Conservation (phyloP, 768 basidiomycete genomes). For the Boletus vinaceobasis region DNA sequence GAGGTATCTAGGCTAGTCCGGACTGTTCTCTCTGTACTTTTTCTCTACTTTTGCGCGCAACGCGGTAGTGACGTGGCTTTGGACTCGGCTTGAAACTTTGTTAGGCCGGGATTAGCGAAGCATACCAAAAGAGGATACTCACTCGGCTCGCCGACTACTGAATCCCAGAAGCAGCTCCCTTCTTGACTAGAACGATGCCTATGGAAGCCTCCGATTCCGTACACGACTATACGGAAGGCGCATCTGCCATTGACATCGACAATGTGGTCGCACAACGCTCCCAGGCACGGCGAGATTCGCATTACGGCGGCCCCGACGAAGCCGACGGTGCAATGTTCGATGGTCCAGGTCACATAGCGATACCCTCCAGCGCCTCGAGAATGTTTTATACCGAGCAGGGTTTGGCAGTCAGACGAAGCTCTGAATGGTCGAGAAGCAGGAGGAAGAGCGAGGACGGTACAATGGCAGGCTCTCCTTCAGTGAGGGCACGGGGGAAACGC, state of each 20-base stretch:
- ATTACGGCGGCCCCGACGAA: slow-evolving; percentile 48
- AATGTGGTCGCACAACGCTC: slow-evolving; percentile 51
- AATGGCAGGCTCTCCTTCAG: slow-evolving; percentile 24
- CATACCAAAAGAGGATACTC: slow-evolving; percentile 13
- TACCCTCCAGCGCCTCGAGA: slow-evolving; percentile 76
- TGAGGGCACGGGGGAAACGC: slow-evolving; percentile 33
- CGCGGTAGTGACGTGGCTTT: not conserved
- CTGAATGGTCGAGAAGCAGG: slow-evolving; percentile 46
- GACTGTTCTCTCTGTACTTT: not conserved
- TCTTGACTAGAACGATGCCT: slow-evolving; percentile 15
- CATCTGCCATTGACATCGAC: slow-evolving; percentile 70
- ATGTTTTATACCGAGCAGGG: slow-evolving; percentile 62
- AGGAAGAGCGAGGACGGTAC: slow-evolving; percentile 48
- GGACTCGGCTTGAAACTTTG: not conserved
- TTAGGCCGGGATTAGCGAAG: not conserved
- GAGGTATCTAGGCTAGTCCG: slow-evolving; percentile 70
- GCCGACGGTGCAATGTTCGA: slow-evolving; percentile 71
- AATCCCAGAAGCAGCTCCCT: not conserved
- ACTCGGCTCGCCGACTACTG: not conserved
- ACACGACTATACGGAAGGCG: slow-evolving; percentile 84
- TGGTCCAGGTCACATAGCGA: slow-evolving; percentile 59
- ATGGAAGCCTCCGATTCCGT: slow-evolving; percentile 10
- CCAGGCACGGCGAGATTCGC: slow-evolving; percentile 64
- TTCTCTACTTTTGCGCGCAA: not conserved
- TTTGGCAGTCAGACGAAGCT: slow-evolving; percentile 48